These are phyloP conservation scores for Leccinellum albellum DNA, from an alignment of 768 basidiomycete genomes.

Conservation along the genomic window DNA sequence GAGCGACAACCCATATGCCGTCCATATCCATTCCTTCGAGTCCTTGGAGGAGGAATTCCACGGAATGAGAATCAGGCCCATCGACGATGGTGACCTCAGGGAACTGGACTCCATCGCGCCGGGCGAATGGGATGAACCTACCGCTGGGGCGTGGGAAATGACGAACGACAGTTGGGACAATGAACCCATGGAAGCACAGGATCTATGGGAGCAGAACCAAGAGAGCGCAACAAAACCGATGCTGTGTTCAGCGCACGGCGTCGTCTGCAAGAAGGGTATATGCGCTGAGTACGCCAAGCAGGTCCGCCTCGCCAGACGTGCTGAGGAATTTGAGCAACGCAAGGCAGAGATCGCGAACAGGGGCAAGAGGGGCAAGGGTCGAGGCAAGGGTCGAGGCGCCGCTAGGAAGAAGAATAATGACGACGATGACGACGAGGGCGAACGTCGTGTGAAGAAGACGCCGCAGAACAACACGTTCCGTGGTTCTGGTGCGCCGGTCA, in stretches of 20 bases:
- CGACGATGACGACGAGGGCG: neutral
- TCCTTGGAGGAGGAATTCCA: constrained; percentile 30
- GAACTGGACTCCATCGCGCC: constrained; percentile 28
- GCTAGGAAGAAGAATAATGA: constrained; percentile 8
- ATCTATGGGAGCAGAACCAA: constrained; percentile 18
- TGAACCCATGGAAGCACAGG: constrained; percentile 20
- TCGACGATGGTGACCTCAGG: constrained; percentile 7
- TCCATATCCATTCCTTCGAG: constrained; percentile 23
- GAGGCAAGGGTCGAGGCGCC: constrained; percentile 7
- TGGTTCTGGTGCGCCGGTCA: constrained; percentile 30
- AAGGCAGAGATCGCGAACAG: constrained; percentile 11
- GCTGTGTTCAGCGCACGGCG: constrained; percentile 32
- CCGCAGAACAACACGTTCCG: constrained; percentile 20
- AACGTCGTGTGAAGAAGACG: neutral
- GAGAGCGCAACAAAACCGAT: constrained; percentile 6
- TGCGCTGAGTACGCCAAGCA: constrained; percentile 32
- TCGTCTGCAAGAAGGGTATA: constrained; percentile 36
- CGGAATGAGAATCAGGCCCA: constrained; percentile 16
- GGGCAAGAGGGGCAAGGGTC: constrained; percentile 19
- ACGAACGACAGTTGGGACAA: constrained; percentile 13
- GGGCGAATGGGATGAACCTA: constrained; percentile 11
- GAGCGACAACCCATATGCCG: constrained; percentile 22
- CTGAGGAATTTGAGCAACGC: constrained; percentile 18
- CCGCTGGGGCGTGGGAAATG: constrained; percentile 1
- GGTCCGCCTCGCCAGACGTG: constrained; percentile 16